Evolutionary conservation across 306 rosid species (phyloP), one percentile per base, ranked within the genome.

Genomic region (Quercus agrifolia): DNA sequence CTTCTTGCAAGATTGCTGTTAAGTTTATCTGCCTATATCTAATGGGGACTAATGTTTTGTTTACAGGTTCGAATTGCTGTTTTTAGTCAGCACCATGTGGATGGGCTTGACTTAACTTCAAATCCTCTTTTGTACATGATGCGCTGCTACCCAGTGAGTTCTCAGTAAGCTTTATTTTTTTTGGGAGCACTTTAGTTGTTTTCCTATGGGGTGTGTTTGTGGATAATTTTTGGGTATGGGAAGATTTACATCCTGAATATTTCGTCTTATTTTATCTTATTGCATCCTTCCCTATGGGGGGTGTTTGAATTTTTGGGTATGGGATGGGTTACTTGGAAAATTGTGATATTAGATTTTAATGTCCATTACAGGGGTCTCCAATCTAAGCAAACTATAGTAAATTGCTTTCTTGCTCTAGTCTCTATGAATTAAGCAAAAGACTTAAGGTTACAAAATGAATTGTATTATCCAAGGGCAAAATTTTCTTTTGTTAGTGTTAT

Each of bases 31-130:
- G 58, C 81, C 83, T 70, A 76, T 54, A 75, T 70, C 73, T 82
- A 77, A 71, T 67, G 51, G 68, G 58, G 64, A 33, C 67, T 35
- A 82, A 58, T 63, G 27, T 56, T 56, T 54, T 81, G 76, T 74
- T 71, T 71, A 67, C 92, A 96, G 99, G 99, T 96, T 80, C 98
- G 98, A 9, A 96, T 96, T 71, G 99, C 99, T 54, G 99, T 96
- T 69, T 96, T 96, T 91, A 93, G 96, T 81, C 99, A 96, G 93
- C 99, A 96, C 84, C 99, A 96, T 56, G 99, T 96, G 62, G 98
- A 96, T 78, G 99, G 99, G 66, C 92, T 96, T 5, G 99, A 96
- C 85, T 88, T 96, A 71, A 89, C 98, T 70, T 91, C 98, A 74
- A 96, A 96, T 86, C 99, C 99, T 46, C 94, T 96, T 77, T 77